Conservation (phyloP, 176 grass and related monocot genomes). For the Eragrostis nindensis region DNA sequence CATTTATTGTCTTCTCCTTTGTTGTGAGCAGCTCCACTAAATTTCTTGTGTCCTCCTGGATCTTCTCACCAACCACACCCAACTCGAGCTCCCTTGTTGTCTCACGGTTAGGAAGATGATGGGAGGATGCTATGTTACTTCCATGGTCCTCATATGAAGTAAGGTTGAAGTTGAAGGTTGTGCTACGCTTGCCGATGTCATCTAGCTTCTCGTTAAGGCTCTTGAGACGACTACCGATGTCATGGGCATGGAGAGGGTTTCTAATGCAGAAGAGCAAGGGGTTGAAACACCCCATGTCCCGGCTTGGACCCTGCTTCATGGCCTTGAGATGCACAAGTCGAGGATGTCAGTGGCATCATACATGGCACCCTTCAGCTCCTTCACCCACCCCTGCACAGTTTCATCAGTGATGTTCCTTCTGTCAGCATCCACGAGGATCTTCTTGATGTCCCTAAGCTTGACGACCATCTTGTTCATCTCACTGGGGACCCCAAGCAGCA, state of each 20-base stretch:
- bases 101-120: not conserved
- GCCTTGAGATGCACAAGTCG: not conserved
- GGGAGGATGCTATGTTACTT: not conserved
- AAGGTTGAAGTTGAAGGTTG: not conserved
- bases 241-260: not conserved
- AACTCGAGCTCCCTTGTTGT: not conserved
- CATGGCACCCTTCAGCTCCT: not conserved
- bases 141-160: not conserved
- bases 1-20: not conserved
- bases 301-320: not conserved
- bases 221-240: not conserved
- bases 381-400: not conserved
- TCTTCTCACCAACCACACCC: not conserved
- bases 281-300: not conserved
- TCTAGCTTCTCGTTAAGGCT: not conserved
- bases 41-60: constrained; percentile 21
- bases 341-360: not conserved
- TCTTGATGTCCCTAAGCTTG: not conserved
- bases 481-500: not conserved
- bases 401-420: not conserved
- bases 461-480: constrained; percentile 25
- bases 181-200: not conserved
- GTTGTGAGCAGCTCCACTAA: not conserved
- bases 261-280: constrained; percentile 4
- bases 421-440: constrained; percentile 30